Percentiles rank a stretch among this genome's conserved stretches.
Evolutionary conservation across 257 asterid genomes (phyloP).

Genomic region (Jacaranda copaia): DNA sequence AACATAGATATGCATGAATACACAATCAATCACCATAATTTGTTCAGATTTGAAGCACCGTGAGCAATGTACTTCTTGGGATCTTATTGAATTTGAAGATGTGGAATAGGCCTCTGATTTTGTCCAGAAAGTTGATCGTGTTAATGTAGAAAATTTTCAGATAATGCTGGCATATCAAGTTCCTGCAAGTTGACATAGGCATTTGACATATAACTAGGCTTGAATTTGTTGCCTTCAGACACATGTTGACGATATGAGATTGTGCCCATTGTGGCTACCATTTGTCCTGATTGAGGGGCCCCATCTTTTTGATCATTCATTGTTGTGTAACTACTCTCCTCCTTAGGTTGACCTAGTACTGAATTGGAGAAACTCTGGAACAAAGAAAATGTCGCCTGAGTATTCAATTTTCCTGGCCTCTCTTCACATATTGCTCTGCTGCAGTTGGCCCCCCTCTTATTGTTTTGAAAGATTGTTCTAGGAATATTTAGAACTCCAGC

Average conservation of each 20-base stretch:
- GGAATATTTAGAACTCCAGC: constrained; percentile 35
- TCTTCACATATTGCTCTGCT: neutral
- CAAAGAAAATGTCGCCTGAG: constrained; percentile 11
- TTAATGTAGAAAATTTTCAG: constrained; percentile 33
- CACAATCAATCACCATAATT: constrained; percentile 1
- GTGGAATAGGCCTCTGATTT: neutral
- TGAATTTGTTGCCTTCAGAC: constrained; percentile 34
- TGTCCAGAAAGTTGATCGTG: neutral
- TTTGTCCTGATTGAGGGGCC: constrained; percentile 6
- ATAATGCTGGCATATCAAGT: constrained; percentile 39
- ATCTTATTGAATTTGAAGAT: constrained; percentile 38
- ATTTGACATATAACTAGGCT: constrained; percentile 33
- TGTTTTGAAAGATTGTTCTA: constrained; percentile 34
- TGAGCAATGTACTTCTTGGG: neutral
- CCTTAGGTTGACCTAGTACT: constrained; percentile 13
- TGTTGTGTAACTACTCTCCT: neutral
- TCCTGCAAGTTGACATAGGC: constrained; percentile 41
- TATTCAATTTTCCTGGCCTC: neutral
- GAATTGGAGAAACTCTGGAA: constrained; percentile 8
- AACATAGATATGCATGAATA: constrained; percentile 2
- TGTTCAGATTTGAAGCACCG: constrained; percentile 9
- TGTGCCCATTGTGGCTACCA: neutral
- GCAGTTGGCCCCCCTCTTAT: neutral
- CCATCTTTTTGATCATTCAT: neutral
- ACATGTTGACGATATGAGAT: constrained; percentile 37